phyloP scores from a whole-genome alignment of 2,329 filamentous ascomycete genomes.

The Apiospora saccharicola region DNA sequence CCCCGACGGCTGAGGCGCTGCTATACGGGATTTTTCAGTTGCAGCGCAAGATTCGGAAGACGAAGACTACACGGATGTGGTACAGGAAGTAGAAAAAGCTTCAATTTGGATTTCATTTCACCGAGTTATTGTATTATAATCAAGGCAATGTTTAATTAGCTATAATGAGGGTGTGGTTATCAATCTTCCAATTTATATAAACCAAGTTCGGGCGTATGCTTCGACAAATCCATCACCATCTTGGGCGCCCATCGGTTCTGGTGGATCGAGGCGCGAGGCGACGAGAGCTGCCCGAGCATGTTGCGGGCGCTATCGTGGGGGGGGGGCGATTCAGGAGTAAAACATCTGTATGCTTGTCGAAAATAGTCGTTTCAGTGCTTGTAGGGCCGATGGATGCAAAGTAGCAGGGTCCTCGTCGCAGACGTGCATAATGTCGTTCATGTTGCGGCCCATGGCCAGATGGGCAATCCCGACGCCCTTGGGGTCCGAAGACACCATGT shows the following conservation, averaged over 20 bases:
- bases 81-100: slow-evolving; percentile 56
- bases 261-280: background rate
- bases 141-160: no score
- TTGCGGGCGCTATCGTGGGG: background rate
- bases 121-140: no score
- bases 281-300: background rate
- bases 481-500: background rate
- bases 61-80: slow-evolving; percentile 63
- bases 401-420: background rate
- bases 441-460: background rate
- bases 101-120: no score
- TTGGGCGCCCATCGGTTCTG: background rate
- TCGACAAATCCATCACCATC: background rate
- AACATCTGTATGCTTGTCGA: background rate
- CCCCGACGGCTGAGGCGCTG: slow-evolving; percentile 64
- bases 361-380: background rate
- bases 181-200: background rate
- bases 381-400: background rate
- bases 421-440: background rate
- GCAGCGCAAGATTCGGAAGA: slow-evolving; percentile 76
- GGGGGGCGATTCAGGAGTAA: background rate
- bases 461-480: background rate
- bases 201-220: background rate
- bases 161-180: background rate
- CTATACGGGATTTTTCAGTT: slow-evolving; percentile 78